Evolutionary conservation across 2,329 filamentous ascomycete species (phyloP), one percentile per base, ranked within the genome.

Genomic region (Trichoderma cornu-damae): DNA sequence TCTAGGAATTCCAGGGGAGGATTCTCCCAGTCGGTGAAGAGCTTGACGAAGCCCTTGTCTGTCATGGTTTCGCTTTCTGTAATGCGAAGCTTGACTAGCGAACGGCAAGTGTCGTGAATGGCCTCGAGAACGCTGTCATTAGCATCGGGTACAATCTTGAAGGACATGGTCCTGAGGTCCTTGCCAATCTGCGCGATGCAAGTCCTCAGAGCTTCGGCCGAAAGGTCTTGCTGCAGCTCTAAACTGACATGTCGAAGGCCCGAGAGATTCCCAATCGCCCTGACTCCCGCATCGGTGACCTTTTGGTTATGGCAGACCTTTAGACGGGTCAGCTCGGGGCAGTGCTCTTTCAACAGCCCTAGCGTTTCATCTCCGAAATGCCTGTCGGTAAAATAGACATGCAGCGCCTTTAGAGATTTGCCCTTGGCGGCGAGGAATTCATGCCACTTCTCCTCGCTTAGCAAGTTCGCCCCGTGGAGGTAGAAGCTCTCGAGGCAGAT

Each of bases 301-400:
- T 85, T 82, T 66, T 90, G 88, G 70, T 94, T 96, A 66, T 90
- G 83, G 64, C 85, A 84, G 34, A 96, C 76, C 72, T 96, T 96
- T 51, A 97, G 77, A 3, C 88, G 85, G 47, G 77, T 78, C 12
- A 97, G 77, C 20, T 84, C 80, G 0, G 85, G 84, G 63, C 89
- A 93, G 59, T 80, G 73, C 6, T 78, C 74, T 22, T 79, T 77
- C 59, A 96, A 75, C n/a, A 79, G 70, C 12, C 76, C 69, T 1
- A 94, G 75, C 1, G 83, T 83, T 6, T 87, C 80, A 60, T 96
- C 86, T 38, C 86, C 84, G 62, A 97, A 88, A 30, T 92, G 85
- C 52, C 81, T 87, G 69, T 96, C 91, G 0, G 94, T 88, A 72
- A 88, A 91, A 66, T 90, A 91, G 2, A 96, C 79, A 65, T 91